These are phyloP conservation scores for Xylaria arbuscula DNA, from an alignment of 2,329 filamentous ascomycete species.

Conservation along the genomic window DNA sequence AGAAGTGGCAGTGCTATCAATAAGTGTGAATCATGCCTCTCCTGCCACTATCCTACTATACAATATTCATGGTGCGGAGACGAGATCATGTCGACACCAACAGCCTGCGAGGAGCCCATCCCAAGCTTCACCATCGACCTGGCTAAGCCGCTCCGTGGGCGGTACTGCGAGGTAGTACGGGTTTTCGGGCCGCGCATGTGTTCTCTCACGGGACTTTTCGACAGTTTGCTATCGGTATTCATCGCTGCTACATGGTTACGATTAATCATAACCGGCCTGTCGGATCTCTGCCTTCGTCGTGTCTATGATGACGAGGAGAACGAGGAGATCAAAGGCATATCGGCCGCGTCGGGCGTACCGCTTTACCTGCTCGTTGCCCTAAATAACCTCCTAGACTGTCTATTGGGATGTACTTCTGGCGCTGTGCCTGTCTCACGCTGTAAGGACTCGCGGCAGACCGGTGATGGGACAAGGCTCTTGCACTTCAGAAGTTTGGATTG, in stretches of 20 bases:
- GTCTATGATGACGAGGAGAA: conserved; percentile 68
- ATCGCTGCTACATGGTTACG: conserved; percentile 42
- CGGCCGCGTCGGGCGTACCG: conserved; percentile 60
- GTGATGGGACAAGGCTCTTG: conserved; percentile 58
- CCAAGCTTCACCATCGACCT: conserved; percentile 60
- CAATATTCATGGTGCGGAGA: not conserved
- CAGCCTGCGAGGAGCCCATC: conserved; percentile 25
- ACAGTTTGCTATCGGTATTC: conserved; percentile 57
- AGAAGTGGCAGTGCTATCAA: conserved; percentile 6
- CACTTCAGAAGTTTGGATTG: conserved; percentile 69
- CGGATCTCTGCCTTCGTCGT: conserved; percentile 53
- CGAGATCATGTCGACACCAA: conserved; percentile 32
- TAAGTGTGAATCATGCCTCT: not conserved
- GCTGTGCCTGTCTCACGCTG: conserved; percentile 46
- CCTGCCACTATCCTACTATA: too few relatives aligned
- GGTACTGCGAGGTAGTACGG: conserved; percentile 61
- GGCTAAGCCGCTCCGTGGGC: conserved; percentile 61
- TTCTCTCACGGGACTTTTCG: conserved; percentile 60
- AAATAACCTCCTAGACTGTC: conserved; percentile 71
- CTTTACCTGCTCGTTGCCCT: conserved; percentile 70
- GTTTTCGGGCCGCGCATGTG: conserved; percentile 58
- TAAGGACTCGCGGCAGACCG: conserved; percentile 49
- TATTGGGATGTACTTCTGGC: conserved; percentile 73
- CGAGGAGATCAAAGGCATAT: conserved; percentile 69
- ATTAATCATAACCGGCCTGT: conserved; percentile 48